These are phyloP conservation scores for Durotheca rogersii DNA, from an alignment of 495 filamentous ascomycete genomes.

Conservation along the genomic window DNA sequence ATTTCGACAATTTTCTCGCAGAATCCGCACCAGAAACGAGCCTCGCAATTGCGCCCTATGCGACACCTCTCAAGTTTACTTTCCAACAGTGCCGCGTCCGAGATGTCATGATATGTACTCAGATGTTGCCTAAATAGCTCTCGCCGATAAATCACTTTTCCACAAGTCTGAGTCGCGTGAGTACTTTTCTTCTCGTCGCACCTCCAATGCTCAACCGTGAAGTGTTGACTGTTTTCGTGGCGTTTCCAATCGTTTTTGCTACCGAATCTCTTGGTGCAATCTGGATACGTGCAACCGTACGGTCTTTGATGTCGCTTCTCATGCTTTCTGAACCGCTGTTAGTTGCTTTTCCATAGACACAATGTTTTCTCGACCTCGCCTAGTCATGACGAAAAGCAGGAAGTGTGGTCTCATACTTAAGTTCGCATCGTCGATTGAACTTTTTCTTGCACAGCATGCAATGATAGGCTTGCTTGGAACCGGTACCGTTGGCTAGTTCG, in stretches of 20 bases:
- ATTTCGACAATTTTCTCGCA: slow-evolving; percentile 63
- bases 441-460: slow-evolving; percentile 58
- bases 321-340: slow-evolving; percentile 65
- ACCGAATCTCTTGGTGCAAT: slow-evolving; percentile 77
- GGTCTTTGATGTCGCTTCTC: slow-evolving; percentile 82
- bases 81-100: slow-evolving; percentile 44
- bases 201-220: slow-evolving; percentile 72
- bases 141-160: slow-evolving; percentile 59
- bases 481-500: background rate
- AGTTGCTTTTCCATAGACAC: slow-evolving; percentile 1
- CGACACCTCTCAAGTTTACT: slow-evolving; percentile 52
- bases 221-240: slow-evolving; percentile 88
- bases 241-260: slow-evolving; percentile 98
- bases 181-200: slow-evolving; percentile 53
- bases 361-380: background rate
- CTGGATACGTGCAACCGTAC: slow-evolving; percentile 79
- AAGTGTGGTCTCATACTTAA: slow-evolving; percentile 57
- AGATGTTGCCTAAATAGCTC: slow-evolving; percentile 65
- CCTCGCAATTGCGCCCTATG: slow-evolving; percentile 68
- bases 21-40: slow-evolving; percentile 89
- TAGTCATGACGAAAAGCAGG: too few relatives aligned
- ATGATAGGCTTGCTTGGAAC: slow-evolving; percentile 37
- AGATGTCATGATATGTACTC: slow-evolving; percentile 52
- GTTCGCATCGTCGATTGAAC: slow-evolving; percentile 63
- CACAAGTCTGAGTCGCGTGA: slow-evolving; percentile 46